Conservation (phyloP, 2,329 filamentous ascomycete species). For the Neoscytalidium dimidiatum region DNA sequence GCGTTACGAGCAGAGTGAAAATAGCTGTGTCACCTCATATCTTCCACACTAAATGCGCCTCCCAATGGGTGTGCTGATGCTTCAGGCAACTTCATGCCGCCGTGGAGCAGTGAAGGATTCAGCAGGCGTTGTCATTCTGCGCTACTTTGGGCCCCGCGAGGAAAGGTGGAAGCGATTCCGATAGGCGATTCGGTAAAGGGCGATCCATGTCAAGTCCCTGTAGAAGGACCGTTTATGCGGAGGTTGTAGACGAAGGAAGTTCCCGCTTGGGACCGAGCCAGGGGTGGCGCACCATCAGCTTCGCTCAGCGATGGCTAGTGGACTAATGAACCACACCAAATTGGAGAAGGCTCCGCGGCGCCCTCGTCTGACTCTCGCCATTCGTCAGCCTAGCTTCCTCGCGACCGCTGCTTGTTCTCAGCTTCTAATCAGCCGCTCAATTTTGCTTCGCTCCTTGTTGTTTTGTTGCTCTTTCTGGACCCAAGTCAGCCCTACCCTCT, state of each 20-base stretch:
- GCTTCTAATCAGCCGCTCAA: too few species aligned
- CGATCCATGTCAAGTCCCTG: neutral
- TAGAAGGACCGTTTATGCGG: neutral
- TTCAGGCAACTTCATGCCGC: neutral
- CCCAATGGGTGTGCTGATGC: neutral
- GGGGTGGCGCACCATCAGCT: neutral
- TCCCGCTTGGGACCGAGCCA: constrained; percentile 8
- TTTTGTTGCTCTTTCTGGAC: neutral
- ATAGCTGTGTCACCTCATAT: neutral
- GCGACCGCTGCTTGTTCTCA: too few species aligned
- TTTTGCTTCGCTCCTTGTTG: neutral
- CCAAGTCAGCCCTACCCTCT: neutral
- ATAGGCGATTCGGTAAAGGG: neutral
- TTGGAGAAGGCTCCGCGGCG: neutral
- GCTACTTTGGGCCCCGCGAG: neutral
- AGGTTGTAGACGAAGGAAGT: neutral
- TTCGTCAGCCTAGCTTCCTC: neutral
- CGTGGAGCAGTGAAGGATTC: neutral
- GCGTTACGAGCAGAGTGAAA: neutral
- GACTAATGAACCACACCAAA: neutral
- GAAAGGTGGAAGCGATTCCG: neutral
- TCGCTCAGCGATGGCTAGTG: neutral
- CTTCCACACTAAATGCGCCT: neutral
- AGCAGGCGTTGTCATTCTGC: neutral
- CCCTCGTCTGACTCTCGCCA: neutral